Evolutionary conservation across 257 asterid genomes (phyloP).

Genomic region (Ajuga chamaepitys): DNA sequence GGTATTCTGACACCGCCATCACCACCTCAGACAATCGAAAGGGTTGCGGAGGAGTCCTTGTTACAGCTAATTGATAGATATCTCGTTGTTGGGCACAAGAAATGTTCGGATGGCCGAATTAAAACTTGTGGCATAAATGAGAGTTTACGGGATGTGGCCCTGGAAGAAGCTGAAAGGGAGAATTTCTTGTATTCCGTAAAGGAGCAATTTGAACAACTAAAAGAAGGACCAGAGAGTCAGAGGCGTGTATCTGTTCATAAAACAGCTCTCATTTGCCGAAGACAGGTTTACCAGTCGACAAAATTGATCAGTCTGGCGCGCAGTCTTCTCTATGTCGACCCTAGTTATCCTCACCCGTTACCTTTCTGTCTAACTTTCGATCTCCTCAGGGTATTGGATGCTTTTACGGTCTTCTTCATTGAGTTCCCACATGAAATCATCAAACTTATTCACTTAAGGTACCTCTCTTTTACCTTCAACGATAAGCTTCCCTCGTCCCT

Average conservation of each 20-base stretch:
- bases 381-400: constrained; percentile 32
- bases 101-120: constrained; percentile 7
- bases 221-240: neutral
- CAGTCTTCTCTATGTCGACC: constrained; percentile 23
- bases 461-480: constrained; percentile 27
- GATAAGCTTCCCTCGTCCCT: constrained; percentile 15
- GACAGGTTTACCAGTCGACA: constrained; percentile 11
- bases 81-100: constrained; percentile 11
- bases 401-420: constrained; percentile 28
- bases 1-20: constrained; percentile 6
- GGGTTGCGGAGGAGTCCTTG: constrained; percentile 6
- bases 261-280: constrained; percentile 26
- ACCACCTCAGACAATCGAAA: neutral
- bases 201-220: neutral
- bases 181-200: constrained; percentile 15
- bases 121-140: constrained; percentile 28
- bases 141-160: constrained; percentile 21
- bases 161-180: constrained; percentile 16
- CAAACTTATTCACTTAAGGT: constrained; percentile 22
- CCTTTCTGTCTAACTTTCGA: constrained; percentile 18
- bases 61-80: constrained; percentile 20
- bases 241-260: constrained; percentile 27
- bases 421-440: constrained; percentile 21
- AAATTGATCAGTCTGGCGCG: constrained; percentile 8
- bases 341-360: constrained; percentile 25